Percentiles rank a stretch among this genome's conserved stretches.
These are phyloP conservation scores for Trichoderma sp. DNA, from an alignment of 2,329 filamentous ascomycete species.

Conservation along the genomic window DNA sequence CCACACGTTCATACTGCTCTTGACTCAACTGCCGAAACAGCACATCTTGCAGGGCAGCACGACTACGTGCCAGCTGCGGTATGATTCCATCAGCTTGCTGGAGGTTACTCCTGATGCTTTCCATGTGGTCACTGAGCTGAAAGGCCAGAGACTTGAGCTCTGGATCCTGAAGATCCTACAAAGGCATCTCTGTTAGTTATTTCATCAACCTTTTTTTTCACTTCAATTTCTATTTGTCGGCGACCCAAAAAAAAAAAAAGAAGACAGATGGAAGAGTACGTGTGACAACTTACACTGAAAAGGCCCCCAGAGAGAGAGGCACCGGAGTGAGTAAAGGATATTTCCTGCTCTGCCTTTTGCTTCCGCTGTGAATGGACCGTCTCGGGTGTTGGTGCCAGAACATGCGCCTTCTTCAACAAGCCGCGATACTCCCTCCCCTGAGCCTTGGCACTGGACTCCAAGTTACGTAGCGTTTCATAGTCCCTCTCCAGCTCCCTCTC, in stretches of 20 bases:
- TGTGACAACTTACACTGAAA: conserved; percentile 23
- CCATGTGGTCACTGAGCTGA: conserved; percentile 55
- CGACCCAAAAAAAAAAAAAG: too few species aligned
- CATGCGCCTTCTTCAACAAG: conserved; percentile 48
- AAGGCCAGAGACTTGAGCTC: conserved; percentile 45
- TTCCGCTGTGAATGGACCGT: conserved; percentile 7
- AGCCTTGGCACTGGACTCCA: conserved; percentile 57
- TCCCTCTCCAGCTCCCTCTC: conserved; percentile 56
- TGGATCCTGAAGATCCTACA: conserved; percentile 36
- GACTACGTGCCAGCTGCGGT: conserved; percentile 47
- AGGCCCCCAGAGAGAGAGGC: conserved; percentile 4
- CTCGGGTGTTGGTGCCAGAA: conserved; percentile 44
- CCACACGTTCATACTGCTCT: conserved; percentile 47
- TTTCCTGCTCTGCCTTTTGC: conserved; percentile 10
- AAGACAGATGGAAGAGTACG: not conserved
- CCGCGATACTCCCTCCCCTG: conserved; percentile 53
- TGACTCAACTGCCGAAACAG: conserved; percentile 46
- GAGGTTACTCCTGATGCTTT: conserved; percentile 55
- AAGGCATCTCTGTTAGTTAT: not conserved
- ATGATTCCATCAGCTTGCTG: conserved; percentile 52
- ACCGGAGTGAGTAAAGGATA: conserved; percentile 11
- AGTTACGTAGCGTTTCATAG: conserved; percentile 47
- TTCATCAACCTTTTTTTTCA: not conserved
- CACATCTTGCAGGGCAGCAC: conserved; percentile 49
- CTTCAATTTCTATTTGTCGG: not conserved